Evolutionary conservation across 1,284 basidiomycete species (phyloP).

Genomic region (Heterobasidion irregulare): DNA sequence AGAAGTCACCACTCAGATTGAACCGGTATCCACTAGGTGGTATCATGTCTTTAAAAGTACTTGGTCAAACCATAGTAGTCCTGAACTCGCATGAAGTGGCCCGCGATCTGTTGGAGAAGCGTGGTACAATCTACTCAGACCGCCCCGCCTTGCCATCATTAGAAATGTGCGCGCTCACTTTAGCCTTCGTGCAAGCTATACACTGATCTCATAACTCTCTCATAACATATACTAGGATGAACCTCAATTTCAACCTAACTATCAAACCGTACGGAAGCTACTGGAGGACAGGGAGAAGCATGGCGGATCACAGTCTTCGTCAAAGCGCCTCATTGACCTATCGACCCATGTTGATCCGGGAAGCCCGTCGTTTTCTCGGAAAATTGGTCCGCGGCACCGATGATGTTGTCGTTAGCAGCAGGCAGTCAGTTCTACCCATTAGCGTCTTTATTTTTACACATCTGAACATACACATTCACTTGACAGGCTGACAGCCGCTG

Average conservation of each 20-base stretch:
- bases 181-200: not conserved
- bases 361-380: not conserved
- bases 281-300: not conserved
- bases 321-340: not conserved
- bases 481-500: not conserved
- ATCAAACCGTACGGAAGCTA: not conserved
- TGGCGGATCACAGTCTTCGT: slow-evolving; percentile 3
- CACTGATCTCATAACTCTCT: not conserved
- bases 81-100: slow-evolving; percentile 7
- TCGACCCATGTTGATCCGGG: not conserved
- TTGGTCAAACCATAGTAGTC: slow-evolving; percentile 8
- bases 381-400: not conserved
- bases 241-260: not conserved
- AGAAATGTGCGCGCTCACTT: slow-evolving; percentile 1
- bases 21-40: slow-evolving; percentile 3
- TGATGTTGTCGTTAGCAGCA: not conserved
- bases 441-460: not conserved
- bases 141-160: slow-evolving; percentile 5
- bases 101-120: slow-evolving; percentile 9
- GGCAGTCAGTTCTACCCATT: not conserved
- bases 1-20: not conserved
- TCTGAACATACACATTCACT: not conserved
- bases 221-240: slow-evolving; percentile 3
- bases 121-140: slow-evolving; percentile 9
- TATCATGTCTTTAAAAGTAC: slow-evolving; percentile 5